A percentile compares a stretch with the other conserved stretches of the same genome.
Conservation (phyloP, 2,329 filamentous ascomycete species). For the Fusarium heterosporum region DNA sequence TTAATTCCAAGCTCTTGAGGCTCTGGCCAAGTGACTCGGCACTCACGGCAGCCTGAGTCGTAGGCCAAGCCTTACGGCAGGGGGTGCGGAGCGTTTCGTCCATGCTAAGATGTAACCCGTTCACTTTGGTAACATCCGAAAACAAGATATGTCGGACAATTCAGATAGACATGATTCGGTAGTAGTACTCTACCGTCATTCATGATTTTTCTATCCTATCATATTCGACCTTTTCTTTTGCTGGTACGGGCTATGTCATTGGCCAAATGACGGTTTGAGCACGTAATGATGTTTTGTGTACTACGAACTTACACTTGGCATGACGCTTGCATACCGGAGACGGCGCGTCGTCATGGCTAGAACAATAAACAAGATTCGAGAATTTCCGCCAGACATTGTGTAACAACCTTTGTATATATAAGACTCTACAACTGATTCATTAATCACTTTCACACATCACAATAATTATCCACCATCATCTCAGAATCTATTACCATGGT, state of each 20-base stretch:
- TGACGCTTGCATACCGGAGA: background rate
- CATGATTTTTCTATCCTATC: background rate
- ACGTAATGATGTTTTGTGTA: background rate
- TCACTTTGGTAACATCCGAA: too few relatives aligned
- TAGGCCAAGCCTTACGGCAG: background rate
- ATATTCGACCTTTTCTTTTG: background rate
- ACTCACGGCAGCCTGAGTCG: background rate
- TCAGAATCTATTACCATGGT: background rate
- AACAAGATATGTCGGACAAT: background rate
- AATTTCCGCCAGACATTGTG: accelerated
- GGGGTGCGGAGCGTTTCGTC: background rate
- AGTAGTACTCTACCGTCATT: background rate
- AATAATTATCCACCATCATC: background rate
- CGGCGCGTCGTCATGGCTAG: background rate
- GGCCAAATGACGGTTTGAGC: background rate
- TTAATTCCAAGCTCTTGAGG: background rate
- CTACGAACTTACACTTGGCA: background rate
- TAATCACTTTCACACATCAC: background rate
- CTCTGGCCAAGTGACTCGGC: background rate
- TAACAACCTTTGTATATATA: background rate
- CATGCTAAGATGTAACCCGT: background rate
- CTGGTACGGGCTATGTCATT: background rate
- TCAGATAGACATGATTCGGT: background rate
- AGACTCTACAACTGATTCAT: accelerated
- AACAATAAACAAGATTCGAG: background rate